phyloP scores from a whole-genome alignment of 352 stramenopile species.

The Pythium insidiosum region DNA sequence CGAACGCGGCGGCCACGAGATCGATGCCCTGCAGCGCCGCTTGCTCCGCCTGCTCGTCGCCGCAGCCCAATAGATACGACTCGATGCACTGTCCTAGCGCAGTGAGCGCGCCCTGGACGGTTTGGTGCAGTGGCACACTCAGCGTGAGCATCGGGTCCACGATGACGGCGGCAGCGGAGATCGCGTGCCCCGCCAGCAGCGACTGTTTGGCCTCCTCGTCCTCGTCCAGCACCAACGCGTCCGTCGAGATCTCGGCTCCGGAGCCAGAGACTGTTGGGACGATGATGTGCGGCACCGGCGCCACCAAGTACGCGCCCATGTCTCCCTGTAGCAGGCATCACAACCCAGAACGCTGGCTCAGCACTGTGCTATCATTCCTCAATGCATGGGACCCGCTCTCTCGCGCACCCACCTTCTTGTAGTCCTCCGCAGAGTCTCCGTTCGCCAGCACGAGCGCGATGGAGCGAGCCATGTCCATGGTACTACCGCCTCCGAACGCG shows the following conservation, averaged over 20 bases:
- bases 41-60: constrained; percentile 25
- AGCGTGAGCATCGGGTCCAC: constrained; percentile 60
- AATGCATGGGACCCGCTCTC: no score
- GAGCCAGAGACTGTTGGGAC: constrained; percentile 50
- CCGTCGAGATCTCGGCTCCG: constrained; percentile 43
- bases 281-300: constrained; percentile 33
- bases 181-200: constrained; percentile 27
- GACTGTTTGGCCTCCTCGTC: constrained; percentile 48
- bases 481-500: constrained; percentile 55
- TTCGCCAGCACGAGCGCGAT: constrained; percentile 48
- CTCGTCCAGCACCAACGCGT: constrained; percentile 54
- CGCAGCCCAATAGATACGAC: constrained; percentile 52
- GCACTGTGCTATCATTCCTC: no score
- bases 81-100: constrained; percentile 68
- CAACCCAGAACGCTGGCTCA: no score
- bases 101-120: constrained; percentile 49
- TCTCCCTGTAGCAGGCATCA: constrained; percentile 8
- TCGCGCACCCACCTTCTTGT: constrained; percentile 8
- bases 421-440: constrained; percentile 26
- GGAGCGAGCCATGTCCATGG: constrained; percentile 51
- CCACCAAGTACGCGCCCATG: constrained; percentile 12
- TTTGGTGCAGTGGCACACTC: constrained; percentile 42
- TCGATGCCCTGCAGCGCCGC: constrained; percentile 57
- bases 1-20: constrained; percentile 36
- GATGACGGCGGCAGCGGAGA: constrained; percentile 49